A percentile compares a stretch with the other conserved stretches of the same genome.
phyloP scores from a whole-genome alignment of 2,329 filamentous ascomycete genomes.

The Scedosporium aurantiacum region DNA sequence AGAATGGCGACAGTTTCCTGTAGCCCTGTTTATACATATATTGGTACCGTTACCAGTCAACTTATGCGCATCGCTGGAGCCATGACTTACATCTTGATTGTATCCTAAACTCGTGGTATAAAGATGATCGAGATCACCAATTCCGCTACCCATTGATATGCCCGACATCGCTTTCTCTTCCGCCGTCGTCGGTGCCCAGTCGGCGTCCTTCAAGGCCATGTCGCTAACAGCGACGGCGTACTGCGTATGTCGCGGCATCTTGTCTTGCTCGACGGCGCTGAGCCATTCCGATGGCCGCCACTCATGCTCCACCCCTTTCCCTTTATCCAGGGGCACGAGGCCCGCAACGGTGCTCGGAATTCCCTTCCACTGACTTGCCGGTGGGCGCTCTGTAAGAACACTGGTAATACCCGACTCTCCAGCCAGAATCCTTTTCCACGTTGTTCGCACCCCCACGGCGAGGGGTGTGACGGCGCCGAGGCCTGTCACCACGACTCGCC shows the following conservation, averaged over 20 bases:
- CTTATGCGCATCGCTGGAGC: neutral
- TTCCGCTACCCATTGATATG: constrained; percentile 88
- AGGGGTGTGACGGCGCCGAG: constrained; percentile 74
- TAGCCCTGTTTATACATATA: constrained; percentile 56
- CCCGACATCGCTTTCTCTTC: constrained; percentile 68
- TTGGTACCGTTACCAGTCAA: neutral
- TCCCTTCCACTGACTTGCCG: constrained; percentile 53
- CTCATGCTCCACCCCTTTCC: constrained; percentile 23
- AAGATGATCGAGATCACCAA: constrained; percentile 85
- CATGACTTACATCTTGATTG: constrained; percentile 51
- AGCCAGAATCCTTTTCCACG: constrained; percentile 72
- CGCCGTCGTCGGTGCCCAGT: constrained; percentile 53
- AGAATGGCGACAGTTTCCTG: constrained; percentile 82
- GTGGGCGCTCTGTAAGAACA: constrained; percentile 36
- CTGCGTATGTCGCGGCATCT: constrained; percentile 86
- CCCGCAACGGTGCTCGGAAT: constrained; percentile 81
- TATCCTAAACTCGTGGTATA: constrained; percentile 75
- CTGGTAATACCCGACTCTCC: constrained; percentile 73
- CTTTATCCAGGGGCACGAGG: constrained; percentile 50
- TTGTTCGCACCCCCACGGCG: constrained; percentile 64
- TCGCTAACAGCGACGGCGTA: constrained; percentile 79
- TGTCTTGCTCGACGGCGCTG: constrained; percentile 45
- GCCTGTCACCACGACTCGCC: constrained; percentile 74
- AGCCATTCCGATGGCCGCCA: constrained; percentile 48
- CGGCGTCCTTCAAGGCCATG: constrained; percentile 76